A percentile compares a stretch with the other conserved stretches of the same genome.
These are phyloP conservation scores for Heterobasidion irregulare DNA, from an alignment of 1,284 basidiomycete species.

Conservation along the genomic window DNA sequence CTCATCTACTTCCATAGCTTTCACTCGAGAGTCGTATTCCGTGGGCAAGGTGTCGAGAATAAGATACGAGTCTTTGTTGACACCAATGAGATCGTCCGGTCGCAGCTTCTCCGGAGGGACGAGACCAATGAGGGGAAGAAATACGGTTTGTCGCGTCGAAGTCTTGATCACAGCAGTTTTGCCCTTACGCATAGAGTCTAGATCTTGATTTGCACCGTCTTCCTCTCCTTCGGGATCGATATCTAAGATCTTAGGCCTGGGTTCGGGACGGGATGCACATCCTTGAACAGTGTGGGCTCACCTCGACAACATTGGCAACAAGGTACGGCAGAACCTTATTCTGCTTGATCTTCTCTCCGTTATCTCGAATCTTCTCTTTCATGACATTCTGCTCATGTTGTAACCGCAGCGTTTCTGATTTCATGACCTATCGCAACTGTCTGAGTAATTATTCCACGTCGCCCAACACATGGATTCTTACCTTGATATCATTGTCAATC, in stretches of 20 bases:
- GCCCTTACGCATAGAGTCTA: slow-evolving; percentile 90
- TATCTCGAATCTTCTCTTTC: slow-evolving; percentile 98
- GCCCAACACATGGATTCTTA: slow-evolving; percentile 20
- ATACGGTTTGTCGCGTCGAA: slow-evolving; percentile 95
- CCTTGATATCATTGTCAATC: slow-evolving; percentile 94
- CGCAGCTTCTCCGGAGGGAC: slow-evolving; percentile 86
- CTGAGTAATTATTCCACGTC: background rate
- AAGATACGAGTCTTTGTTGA: slow-evolving; percentile 99
- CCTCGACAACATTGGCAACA: slow-evolving; percentile 96
- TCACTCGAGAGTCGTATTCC: slow-evolving; percentile 75
- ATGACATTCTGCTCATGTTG: slow-evolving; percentile 93
- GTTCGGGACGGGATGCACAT: background rate
- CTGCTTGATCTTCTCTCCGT: slow-evolving; percentile 98
- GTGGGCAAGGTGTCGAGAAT: slow-evolving; percentile 83
- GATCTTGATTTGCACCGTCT: slow-evolving; percentile 89
- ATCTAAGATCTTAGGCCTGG: slow-evolving; percentile 71
- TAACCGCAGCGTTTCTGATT: slow-evolving; percentile 86
- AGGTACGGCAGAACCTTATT: slow-evolving; percentile 99
- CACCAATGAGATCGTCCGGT: slow-evolving; percentile 93
- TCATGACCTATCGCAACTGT: slow-evolving; percentile 68
- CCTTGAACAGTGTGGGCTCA: slow-evolving; percentile 19
- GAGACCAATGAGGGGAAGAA: slow-evolving; percentile 95
- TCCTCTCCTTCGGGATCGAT: slow-evolving; percentile 91
- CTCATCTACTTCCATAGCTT: slow-evolving; percentile 92
- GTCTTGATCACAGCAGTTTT: slow-evolving; percentile 99